Percentiles rank a stretch among this genome's conserved stretches.
These are phyloP conservation scores for Steccherinum ochraceum DNA, from an alignment of 768 basidiomycete species.

Conservation along the genomic window DNA sequence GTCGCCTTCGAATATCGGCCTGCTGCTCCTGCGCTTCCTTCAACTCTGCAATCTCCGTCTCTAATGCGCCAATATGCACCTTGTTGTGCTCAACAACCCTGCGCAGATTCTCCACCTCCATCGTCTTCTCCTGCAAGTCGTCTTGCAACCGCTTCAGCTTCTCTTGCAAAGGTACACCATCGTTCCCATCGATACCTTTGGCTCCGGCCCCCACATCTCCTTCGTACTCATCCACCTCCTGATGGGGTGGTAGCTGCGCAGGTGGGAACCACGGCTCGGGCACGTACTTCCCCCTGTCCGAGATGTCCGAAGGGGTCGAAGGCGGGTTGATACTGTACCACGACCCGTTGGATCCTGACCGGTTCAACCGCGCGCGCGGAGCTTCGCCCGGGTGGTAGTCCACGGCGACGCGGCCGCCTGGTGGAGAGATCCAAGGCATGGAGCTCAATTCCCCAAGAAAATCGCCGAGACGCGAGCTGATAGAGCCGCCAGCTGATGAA, in stretches of 20 bases:
- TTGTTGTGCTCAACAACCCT: slow-evolving; percentile 14
- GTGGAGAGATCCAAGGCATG: slow-evolving; percentile 11
- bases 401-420: slow-evolving; percentile 7
- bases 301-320: slow-evolving; percentile 5
- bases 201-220: slow-evolving; percentile 1
- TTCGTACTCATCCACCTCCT: slow-evolving; percentile 3
- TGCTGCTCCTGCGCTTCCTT: not conserved
- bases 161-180: not conserved
- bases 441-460: slow-evolving; percentile 7
- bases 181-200: not conserved
- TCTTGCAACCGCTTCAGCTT: not conserved
- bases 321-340: slow-evolving; percentile 11
- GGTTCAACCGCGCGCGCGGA: not conserved
- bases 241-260: slow-evolving; percentile 1
- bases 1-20: not conserved
- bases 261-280: slow-evolving; percentile 14
- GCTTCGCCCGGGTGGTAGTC: slow-evolving; percentile 11
- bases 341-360: slow-evolving; percentile 2
- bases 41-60: slow-evolving; percentile 6
- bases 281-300: not conserved
- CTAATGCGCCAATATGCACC: slow-evolving; percentile 6
- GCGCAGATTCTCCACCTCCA: slow-evolving; percentile 2
- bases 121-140: slow-evolving; percentile 8
- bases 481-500: not conserved
- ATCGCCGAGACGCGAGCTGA: not conserved